Base-by-base conservation (phyloP, 139 green algal species). In the Dunaliella primolecta region DNA sequence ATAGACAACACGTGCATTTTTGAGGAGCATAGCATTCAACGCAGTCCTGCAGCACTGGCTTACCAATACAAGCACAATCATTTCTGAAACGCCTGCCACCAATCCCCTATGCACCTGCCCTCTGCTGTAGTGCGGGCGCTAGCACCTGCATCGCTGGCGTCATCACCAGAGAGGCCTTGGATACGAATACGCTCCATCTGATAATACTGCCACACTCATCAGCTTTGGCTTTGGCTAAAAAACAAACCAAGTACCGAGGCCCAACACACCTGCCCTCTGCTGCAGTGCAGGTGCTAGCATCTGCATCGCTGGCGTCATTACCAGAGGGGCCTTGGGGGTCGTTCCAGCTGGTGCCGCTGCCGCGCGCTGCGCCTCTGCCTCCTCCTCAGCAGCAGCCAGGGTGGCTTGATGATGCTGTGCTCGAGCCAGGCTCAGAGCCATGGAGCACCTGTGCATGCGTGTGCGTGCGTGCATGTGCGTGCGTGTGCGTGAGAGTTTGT, bases 331-430 rank as follows among this genome's bases (percentile, higher is more conserved):
- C 15, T 64, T 64, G 46, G 46, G 30, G 72, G 75, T 34, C 2
- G n/a, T n/a, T n/a, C n/a, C n/a, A n/a, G n/a, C n/a, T n/a, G n/a
- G 2, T n/a, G 11, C 30, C n/a, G 23, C 1, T 29, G 20, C 35
- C 36, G 33, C 29, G 55, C 57, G 75, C 31, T 75, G 72, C 34
- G 38, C 33, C 33, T 64, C 7, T 31, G 38, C 30, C 70, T 80
- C n/a, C 31, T 64, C 38, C 2, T 33, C n/a, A 38, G 75, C 75
- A 80, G 75, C 75, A 80, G n/a, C 75, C 75, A 37, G 75, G n/a
- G 33, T 11, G 7, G 75, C 75, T 35, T 29, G 55, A 30, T 76
- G 76, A 20, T 78, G 46, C 27, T 30, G 32, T 33, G 77, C 80
- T 24, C 77, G 72, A 31, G 36, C 36, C 2, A 76, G 33, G 37